Evolutionary conservation across 257 asterid genomes (phyloP), one percentile per base, ranked within the genome.

Genomic region (Thymus quinquecostatus): DNA sequence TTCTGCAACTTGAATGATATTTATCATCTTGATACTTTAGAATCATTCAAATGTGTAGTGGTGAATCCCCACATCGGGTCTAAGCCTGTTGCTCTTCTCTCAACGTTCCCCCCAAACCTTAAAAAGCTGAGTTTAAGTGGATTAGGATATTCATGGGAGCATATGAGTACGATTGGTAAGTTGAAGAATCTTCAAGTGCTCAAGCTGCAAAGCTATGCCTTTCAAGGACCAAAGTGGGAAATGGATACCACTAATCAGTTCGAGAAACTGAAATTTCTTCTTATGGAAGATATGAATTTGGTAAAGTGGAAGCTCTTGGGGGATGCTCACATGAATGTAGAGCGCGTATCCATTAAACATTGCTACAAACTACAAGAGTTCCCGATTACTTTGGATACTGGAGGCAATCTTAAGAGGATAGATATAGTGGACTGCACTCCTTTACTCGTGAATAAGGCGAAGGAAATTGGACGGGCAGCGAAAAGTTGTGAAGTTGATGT

Each of bases 1-100:
- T 29, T 47, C n/a, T 14, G 11, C 11, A 32, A 40, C 43, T 48
- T 65, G 34, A 54, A 65, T 32, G 27, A 48, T 6, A 43, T 65
- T 29, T 29, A 12, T 9, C 45, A n/a, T 30, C 59, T 65, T 55
- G 29, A 30, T 29, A 1, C 9, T 6, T 59, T 65, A 38, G 45
- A 65, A 32, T 47, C 57, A 6, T 44, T 65, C 4, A 49, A 32
- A 65, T 65, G 58, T 65, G 28, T 45, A 13, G 40, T 65, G 32
- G 33, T 27, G 32, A 54, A 54, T 54, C 59, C 59, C 28, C 33
- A 54, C 2, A 21, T 54, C 38, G 6, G 8, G 6, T 28, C 55
- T 8, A 29, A 63, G 38, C 5, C 29, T 30, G 40, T 63, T 21
- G 2, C 8, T 7, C 40, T 34, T n/a, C n/a, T 3, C 45, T 43